These are phyloP conservation scores for Rosa lucieae DNA, from an alignment of 306 rosid species.

Conservation along the genomic window DNA sequence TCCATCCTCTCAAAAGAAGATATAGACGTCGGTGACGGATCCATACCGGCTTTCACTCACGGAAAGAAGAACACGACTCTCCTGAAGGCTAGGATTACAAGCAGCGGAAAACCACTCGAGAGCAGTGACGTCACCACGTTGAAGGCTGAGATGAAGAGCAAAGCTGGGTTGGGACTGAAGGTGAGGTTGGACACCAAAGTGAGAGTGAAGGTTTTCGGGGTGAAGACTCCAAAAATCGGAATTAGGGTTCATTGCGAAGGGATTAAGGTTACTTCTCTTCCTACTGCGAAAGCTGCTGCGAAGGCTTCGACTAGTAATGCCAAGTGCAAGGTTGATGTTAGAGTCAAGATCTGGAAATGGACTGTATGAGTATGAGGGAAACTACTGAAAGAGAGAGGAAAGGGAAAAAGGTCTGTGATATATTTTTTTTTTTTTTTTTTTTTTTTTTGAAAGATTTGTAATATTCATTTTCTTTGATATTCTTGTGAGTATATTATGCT, in stretches of 20 bases:
- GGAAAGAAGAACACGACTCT: constrained; percentile 66
- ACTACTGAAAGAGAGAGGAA: neutral
- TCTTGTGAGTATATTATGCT: neutral
- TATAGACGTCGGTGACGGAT: constrained; percentile 39
- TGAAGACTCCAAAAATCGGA: constrained; percentile 65
- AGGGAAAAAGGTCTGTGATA: constrained; percentile 16
- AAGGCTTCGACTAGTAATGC: constrained; percentile 62
- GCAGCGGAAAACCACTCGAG: constrained; percentile 34
- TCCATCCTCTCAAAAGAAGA: constrained; percentile 27
- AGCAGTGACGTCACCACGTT: constrained; percentile 24
- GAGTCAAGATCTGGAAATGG: constrained; percentile 99
- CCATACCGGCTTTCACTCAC: constrained; percentile 53
- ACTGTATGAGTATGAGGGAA: constrained; percentile 37
- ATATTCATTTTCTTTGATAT: constrained; percentile 5
- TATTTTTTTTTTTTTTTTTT: neutral
- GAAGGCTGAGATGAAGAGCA: constrained; percentile 59
- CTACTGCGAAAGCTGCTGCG: constrained; percentile 65
- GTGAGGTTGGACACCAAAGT: constrained; percentile 70
- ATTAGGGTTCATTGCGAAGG: constrained; percentile 77
- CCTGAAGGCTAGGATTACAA: constrained; percentile 43
- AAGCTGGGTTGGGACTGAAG: constrained; percentile 56
- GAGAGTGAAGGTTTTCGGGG: constrained; percentile 53
- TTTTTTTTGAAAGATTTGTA: neutral
- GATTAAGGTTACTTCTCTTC: constrained; percentile 44
- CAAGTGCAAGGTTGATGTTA: constrained; percentile 63